phyloP scores from a whole-genome alignment of 345 rosid genomes.

The Anacardium occidentale region DNA sequence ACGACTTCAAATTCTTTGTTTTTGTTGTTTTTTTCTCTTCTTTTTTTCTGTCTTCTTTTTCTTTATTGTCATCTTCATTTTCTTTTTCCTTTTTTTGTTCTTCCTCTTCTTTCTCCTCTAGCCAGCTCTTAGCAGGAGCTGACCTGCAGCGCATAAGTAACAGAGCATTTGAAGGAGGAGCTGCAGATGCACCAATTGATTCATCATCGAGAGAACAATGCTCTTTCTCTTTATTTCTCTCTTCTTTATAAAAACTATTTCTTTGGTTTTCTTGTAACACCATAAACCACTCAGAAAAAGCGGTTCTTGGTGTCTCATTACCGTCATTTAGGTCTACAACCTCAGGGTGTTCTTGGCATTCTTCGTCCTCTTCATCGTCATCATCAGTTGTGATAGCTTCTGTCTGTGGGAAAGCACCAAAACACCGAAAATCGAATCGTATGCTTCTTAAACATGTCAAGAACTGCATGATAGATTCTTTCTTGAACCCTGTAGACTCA shows the following conservation, averaged over 20 bases:
- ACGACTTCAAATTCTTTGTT: conserved; percentile 44
- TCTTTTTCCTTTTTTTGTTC: conserved; percentile 22
- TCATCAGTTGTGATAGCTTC: conserved; percentile 43
- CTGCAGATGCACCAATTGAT: conserved; percentile 30
- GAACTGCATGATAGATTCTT: conserved; percentile 66
- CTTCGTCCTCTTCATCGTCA: conserved; percentile 44
- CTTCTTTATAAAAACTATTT: conserved; percentile 22
- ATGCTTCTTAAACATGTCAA: conserved; percentile 61
- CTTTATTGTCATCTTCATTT: conserved; percentile 21
- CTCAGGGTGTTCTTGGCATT: conserved; percentile 18
- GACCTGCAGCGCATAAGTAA: conserved; percentile 80
- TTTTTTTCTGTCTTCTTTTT: conserved; percentile 14
- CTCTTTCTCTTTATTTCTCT: conserved; percentile 22
- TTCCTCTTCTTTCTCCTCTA: conserved; percentile 35
- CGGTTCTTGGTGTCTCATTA: conserved; percentile 46
- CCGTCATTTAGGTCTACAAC: conserved; percentile 12
- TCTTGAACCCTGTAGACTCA: conserved; percentile 64
- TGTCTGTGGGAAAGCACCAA: conserved; percentile 55
- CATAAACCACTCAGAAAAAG: conserved; percentile 79
- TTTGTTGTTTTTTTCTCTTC: conserved; percentile 17
- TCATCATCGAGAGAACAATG: conserved; percentile 4
- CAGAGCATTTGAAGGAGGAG: conserved; percentile 79
- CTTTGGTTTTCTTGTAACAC: conserved; percentile 59
- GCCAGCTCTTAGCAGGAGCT: conserved; percentile 69
- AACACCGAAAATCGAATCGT: conserved; percentile 60